Conservation (phyloP, 495 filamentous ascomycete species). For the Podospora didyma region DNA sequence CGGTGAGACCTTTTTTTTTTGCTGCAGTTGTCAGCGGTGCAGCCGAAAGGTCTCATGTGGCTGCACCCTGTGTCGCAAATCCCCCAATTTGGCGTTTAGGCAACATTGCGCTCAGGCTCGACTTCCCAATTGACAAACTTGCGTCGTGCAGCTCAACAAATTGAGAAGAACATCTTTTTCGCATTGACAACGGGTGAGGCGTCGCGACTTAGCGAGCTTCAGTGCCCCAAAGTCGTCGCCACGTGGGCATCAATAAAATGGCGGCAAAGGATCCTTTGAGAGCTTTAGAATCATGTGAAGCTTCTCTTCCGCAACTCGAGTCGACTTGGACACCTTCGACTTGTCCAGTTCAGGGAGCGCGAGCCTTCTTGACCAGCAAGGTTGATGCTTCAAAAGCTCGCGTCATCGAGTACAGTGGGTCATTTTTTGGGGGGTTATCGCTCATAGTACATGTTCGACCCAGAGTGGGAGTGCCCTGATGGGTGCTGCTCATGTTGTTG, state of each 20-base stretch:
- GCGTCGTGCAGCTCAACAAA: slow-evolving; percentile 15
- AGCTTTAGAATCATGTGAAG: neutral
- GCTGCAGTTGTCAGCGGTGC: slow-evolving; percentile 1
- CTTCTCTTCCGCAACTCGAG: neutral
- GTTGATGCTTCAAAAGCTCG: neutral
- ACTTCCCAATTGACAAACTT: slow-evolving; percentile 22
- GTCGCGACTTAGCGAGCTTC: neutral
- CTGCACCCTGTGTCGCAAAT: slow-evolving; percentile 26
- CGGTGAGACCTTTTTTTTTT: neutral
- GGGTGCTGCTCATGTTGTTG: slow-evolving; percentile 29
- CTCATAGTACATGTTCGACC: slow-evolving; percentile 30
- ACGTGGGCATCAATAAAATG: slow-evolving; percentile 5
- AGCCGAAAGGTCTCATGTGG: slow-evolving; percentile 19
- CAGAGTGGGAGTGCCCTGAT: slow-evolving; percentile 23
- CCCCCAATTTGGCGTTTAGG: slow-evolving; percentile 18
- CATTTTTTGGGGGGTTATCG: slow-evolving; percentile 7
- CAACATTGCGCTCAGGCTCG: slow-evolving; percentile 26
- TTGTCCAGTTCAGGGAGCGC: neutral
- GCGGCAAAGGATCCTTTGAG: neutral
- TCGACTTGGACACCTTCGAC: slow-evolving; percentile 4
- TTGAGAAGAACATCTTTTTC: slow-evolving; percentile 7
- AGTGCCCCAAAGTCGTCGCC: neutral
- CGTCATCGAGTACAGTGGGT: neutral
- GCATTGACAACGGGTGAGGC: slow-evolving; percentile 13
- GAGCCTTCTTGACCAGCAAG: neutral